A percentile compares a stretch with the other conserved stretches of the same genome.
Conservation (phyloP, 805 yeast species). For the Lipomyces yamanashiensis region DNA sequence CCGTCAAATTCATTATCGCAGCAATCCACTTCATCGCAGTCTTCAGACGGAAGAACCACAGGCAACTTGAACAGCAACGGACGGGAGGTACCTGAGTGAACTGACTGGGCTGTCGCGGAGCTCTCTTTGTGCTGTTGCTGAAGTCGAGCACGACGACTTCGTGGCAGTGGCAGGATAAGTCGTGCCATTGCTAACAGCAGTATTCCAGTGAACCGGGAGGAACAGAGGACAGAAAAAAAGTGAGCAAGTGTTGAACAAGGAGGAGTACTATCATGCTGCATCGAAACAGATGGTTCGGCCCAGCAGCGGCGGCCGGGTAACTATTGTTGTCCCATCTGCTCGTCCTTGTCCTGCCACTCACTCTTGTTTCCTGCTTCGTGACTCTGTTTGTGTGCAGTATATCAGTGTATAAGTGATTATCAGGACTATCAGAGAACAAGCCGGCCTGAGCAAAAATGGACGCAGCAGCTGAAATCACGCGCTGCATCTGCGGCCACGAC, state of each 20-base stretch:
- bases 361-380: background rate
- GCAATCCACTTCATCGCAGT: slow-evolving; percentile 18
- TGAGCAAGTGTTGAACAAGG: background rate
- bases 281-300: no score
- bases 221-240: background rate
- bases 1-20: slow-evolving; percentile 4
- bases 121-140: background rate
- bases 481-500: slow-evolving; percentile 61
- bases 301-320: no score
- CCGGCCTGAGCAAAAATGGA: slow-evolving; percentile 9
- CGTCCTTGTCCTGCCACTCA: background rate
- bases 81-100: background rate
- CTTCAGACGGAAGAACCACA: slow-evolving; percentile 12
- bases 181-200: slow-evolving; percentile 15
- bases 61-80: slow-evolving; percentile 28
- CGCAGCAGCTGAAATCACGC: slow-evolving; percentile 53
- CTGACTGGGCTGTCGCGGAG: slow-evolving; percentile 10
- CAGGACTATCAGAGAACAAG: no score
- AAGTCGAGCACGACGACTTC: slow-evolving; percentile 14
- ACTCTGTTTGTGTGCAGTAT: no score
- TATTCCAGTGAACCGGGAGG: background rate
- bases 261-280: no score
- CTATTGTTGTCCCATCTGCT: no score
- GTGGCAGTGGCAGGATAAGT: slow-evolving; percentile 32
- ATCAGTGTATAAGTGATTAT: background rate